A percentile compares a stretch with the other conserved stretches of the same genome.
Evolutionary conservation across 148 eudicot species (phyloP).

Genomic region (Persicaria maculosa): DNA sequence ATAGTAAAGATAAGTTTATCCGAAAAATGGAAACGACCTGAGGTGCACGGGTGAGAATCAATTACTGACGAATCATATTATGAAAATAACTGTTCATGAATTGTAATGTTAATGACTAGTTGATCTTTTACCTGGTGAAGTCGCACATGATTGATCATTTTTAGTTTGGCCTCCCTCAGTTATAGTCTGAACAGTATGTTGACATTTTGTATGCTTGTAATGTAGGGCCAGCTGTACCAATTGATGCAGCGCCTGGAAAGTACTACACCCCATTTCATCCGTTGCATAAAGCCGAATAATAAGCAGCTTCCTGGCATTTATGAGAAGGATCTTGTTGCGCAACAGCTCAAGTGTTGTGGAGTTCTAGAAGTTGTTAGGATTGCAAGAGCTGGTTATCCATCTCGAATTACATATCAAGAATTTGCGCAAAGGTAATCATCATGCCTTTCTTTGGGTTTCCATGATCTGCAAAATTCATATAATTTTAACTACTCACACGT

Average conservation of each 20-base stretch:
- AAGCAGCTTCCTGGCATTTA: conserved; percentile 65
- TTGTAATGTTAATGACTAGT: too few relatives aligned
- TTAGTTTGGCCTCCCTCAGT: too few relatives aligned
- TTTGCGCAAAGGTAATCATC: conserved; percentile 61
- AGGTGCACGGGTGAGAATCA: too few relatives aligned
- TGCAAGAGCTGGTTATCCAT: conserved; percentile 84
- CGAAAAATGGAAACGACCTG: too few relatives aligned
- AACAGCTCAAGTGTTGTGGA: conserved; percentile 90
- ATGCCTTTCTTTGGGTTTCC: conserved; percentile 4
- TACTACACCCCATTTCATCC: conserved; percentile 85
- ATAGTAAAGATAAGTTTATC: too few relatives aligned
- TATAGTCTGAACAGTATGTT: too few relatives aligned
- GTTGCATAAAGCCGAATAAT: conserved; percentile 85
- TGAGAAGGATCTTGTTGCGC: conserved; percentile 70
- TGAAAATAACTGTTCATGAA: too few relatives aligned
- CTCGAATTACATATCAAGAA: conserved; percentile 73
- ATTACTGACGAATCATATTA: too few relatives aligned
- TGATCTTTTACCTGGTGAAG: too few relatives aligned
- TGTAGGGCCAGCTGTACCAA: conserved; percentile 72
- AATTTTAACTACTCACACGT: conserved; percentile 4
- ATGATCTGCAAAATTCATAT: conserved; percentile 7
- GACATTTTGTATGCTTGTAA: conserved; percentile 6
- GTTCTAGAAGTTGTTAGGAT: conserved; percentile 85
- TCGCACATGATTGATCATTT: too few relatives aligned
- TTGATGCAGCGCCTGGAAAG: conserved; percentile 81